These are phyloP conservation scores for Hyparrhenia diplandra DNA, from an alignment of 176 grass and related monocot genomes.

Conservation along the genomic window DNA sequence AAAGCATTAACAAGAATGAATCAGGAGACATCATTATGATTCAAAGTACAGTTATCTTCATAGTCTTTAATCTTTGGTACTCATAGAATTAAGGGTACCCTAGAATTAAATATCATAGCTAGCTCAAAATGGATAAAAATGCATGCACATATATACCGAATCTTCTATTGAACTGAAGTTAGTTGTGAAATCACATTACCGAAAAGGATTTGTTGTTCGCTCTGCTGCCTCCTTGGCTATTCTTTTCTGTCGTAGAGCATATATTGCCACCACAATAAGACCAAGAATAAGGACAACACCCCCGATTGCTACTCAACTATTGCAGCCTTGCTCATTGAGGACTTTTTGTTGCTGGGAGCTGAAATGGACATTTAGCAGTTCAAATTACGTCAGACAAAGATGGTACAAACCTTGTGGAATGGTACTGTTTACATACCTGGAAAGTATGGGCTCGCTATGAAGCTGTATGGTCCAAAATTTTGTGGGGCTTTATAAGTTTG, in stretches of 20 bases:
- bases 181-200: slow-evolving; percentile 33
- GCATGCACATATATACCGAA: background rate
- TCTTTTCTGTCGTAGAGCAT: slow-evolving; percentile 44
- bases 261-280: slow-evolving; percentile 34
- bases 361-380: slow-evolving; percentile 17
- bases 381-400: background rate
- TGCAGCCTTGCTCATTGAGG: slow-evolving; percentile 19
- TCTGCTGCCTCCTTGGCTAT: slow-evolving; percentile 44
- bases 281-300: slow-evolving; percentile 19
- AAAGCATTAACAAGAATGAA: slow-evolving; percentile 17
- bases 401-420: background rate
- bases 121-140: background rate
- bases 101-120: background rate
- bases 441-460: slow-evolving; percentile 45
- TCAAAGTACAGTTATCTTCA: background rate
- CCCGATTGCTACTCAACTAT: slow-evolving; percentile 37
- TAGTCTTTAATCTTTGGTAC: background rate
- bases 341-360: slow-evolving; percentile 20
- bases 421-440: slow-evolving; percentile 22
- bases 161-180: background rate
- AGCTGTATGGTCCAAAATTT: slow-evolving; percentile 50
- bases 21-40: background rate
- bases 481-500: slow-evolving; percentile 33
- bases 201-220: slow-evolving; percentile 45
- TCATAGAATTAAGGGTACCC: background rate